Percentiles rank a stretch among this genome's conserved stretches.
phyloP scores from a whole-genome alignment of 2,329 filamentous ascomycete species.

The Neonectria sp. region DNA sequence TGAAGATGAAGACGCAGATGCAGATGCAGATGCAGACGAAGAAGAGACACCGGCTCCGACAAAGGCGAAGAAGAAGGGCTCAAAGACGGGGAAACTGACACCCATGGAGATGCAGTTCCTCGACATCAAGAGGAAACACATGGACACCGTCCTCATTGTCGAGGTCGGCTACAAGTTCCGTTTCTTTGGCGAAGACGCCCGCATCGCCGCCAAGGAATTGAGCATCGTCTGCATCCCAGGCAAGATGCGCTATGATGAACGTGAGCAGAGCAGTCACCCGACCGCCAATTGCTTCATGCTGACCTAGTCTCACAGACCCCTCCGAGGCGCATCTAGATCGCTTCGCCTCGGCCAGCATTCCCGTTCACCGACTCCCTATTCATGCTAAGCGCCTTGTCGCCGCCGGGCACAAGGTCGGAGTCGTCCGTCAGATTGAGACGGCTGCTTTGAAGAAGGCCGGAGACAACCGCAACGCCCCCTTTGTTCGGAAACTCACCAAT shows the following conservation, averaged over 20 bases:
- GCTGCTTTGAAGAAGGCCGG: constrained; percentile 96
- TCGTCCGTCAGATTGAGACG: constrained; percentile 95
- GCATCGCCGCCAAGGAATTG: constrained; percentile 88
- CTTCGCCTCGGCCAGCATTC: constrained; percentile 96
- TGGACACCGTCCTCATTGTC: constrained; percentile 91
- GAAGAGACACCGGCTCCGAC: constrained; percentile 62
- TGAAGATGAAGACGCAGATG: constrained; percentile 70
- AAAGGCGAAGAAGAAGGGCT: constrained; percentile 76
- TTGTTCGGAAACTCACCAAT: constrained; percentile 93
- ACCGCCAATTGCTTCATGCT: background rate
- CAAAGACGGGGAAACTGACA: constrained; percentile 85
- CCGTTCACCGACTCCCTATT: constrained; percentile 90
- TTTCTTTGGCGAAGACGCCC: constrained; percentile 96
- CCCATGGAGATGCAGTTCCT: constrained; percentile 95
- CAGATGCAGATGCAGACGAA: constrained; percentile 71
- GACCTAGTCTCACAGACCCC: constrained; percentile 66
- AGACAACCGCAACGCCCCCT: constrained; percentile 93
- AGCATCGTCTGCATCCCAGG: constrained; percentile 98
- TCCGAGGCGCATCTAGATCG: constrained; percentile 93
- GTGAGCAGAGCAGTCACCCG: constrained; percentile 57
- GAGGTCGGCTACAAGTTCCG: constrained; percentile 99
- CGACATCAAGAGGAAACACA: constrained; percentile 92
- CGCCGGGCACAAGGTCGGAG: constrained; percentile 95
- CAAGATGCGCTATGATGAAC: constrained; percentile 94
- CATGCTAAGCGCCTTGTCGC: constrained; percentile 94